Evolutionary conservation across 1,284 basidiomycete species (phyloP).

Genomic region (Marasmius sp.): DNA sequence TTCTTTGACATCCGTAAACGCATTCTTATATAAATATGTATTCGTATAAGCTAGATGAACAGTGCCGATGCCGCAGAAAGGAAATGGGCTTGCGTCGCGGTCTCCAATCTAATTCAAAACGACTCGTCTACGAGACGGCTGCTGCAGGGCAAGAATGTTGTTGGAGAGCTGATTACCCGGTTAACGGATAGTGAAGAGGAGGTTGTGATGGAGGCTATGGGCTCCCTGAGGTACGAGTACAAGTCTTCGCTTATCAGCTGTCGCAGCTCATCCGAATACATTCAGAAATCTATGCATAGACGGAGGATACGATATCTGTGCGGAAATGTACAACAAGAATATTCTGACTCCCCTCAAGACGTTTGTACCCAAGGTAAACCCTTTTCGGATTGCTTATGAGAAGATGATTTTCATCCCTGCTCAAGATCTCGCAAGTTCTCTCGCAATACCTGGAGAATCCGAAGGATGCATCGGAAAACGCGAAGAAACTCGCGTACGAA

Average conservation of each 20-base stretch:
- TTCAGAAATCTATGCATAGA: conserved; percentile 89
- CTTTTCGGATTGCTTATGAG: conserved; percentile 3
- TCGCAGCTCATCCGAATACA: background rate
- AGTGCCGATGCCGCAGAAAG: conserved; percentile 76
- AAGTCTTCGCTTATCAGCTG: conserved; percentile 3
- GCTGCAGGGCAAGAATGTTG: conserved; percentile 88
- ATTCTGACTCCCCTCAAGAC: conserved; percentile 74
- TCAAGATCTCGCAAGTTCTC: conserved; percentile 72
- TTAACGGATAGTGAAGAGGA: conserved; percentile 85
- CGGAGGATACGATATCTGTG: conserved; percentile 90
- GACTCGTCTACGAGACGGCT: conserved; percentile 86
- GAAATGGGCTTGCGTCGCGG: conserved; percentile 91
- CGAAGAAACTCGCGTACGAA: conserved; percentile 77
- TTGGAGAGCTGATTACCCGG: conserved; percentile 82
- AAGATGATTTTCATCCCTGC: conserved; percentile 2
- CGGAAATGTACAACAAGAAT: conserved; percentile 96
- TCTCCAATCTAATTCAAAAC: conserved; percentile 84
- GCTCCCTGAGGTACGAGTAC: conserved; percentile 70
- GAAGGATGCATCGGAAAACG: conserved; percentile 61
- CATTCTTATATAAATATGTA: conserved; percentile 5
- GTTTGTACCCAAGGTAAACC: conserved; percentile 71
- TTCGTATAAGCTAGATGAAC: conserved; percentile 53
- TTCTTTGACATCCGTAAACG: background rate
- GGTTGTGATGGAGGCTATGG: conserved; percentile 83
- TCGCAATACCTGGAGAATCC: conserved; percentile 66